Conservation (phyloP, 805 yeast genomes). For the Candida nemodendra region DNA sequence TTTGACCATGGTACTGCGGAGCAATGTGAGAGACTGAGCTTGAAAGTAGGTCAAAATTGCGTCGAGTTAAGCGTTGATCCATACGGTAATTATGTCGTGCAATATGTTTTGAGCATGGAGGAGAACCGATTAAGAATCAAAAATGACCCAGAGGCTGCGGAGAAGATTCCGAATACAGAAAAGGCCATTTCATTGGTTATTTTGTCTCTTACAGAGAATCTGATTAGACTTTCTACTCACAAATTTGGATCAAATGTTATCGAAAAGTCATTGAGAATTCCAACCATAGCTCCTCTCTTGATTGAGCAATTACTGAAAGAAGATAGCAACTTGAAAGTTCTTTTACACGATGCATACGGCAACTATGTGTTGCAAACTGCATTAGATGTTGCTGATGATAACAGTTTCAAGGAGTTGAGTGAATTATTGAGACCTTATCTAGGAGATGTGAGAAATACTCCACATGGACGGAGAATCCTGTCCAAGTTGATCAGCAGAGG, state of each 20-base stretch:
- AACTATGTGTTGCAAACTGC: conserved; percentile 60
- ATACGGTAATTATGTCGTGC: conserved; percentile 95
- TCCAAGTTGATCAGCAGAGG: conserved; percentile 48
- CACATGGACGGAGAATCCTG: conserved; percentile 93
- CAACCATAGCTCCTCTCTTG: conserved; percentile 44
- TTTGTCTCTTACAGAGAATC: conserved; percentile 28
- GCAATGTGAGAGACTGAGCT: conserved; percentile 68
- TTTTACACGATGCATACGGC: conserved; percentile 58
- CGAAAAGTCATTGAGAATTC: conserved; percentile 53
- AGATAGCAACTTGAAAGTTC: conserved; percentile 35
- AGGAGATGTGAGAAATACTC: conserved; percentile 80
- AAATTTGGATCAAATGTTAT: conserved; percentile 62
- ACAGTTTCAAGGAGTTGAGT: conserved; percentile 54
- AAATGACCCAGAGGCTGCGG: conserved; percentile 23
- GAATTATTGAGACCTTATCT: conserved; percentile 68
- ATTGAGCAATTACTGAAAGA: conserved; percentile 41
- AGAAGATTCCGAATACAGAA: conserved; percentile 30
- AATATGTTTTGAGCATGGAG: conserved; percentile 65
- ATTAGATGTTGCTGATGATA: conserved; percentile 52
- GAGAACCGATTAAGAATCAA: conserved; percentile 32
- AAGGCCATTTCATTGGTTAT: conserved; percentile 31
- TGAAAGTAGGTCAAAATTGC: conserved; percentile 66
- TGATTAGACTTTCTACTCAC: conserved; percentile 48
- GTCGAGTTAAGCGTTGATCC: conserved; percentile 81
- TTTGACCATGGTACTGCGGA: conserved; percentile 77